A percentile compares a stretch with the other conserved stretches of the same genome.
phyloP scores from a whole-genome alignment of 164 flowering plant species.

The Stephania japonica region DNA sequence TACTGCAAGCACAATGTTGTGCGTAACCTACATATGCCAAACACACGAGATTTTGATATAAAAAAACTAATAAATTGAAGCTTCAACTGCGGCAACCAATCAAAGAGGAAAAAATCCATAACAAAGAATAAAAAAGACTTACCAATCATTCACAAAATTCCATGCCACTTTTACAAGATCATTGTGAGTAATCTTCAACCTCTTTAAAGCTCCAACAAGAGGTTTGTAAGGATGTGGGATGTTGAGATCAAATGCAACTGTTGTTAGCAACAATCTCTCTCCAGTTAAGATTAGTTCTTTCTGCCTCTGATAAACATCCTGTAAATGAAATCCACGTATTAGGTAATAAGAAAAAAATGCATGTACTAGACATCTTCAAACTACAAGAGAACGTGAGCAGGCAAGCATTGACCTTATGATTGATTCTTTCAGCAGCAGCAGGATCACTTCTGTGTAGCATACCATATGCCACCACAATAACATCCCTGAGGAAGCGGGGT shows the following conservation, averaged over 20 bases:
- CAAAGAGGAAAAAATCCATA: neutral
- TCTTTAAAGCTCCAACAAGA: conserved; percentile 52
- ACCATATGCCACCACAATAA: conserved; percentile 52
- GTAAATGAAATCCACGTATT: conserved; percentile 3
- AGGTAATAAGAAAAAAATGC: neutral
- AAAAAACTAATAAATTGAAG: neutral
- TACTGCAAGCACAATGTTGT: conserved; percentile 65
- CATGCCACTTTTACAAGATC: conserved; percentile 52
- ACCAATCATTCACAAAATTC: conserved; percentile 75
- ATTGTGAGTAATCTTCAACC: conserved; percentile 28
- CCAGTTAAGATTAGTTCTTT: conserved; percentile 45
- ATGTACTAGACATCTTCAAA: conserved; percentile 5
- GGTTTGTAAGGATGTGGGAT: conserved; percentile 59
- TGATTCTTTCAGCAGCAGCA: conserved; percentile 42
- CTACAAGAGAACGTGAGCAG: neutral
- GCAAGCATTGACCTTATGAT: conserved; percentile 32
- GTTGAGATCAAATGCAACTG: conserved; percentile 58
- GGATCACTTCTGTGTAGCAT: conserved; percentile 40
- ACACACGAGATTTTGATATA: neutral
- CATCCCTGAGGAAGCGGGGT: conserved; percentile 43
- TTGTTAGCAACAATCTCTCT: conserved; percentile 44
- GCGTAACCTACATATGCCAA: conserved; percentile 40
- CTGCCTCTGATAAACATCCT: conserved; percentile 57
- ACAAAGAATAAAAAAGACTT: conserved; percentile 11
- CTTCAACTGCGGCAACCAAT: neutral